Conservation (phyloP, 345 rosid genomes). For the Trapa incisa region DNA sequence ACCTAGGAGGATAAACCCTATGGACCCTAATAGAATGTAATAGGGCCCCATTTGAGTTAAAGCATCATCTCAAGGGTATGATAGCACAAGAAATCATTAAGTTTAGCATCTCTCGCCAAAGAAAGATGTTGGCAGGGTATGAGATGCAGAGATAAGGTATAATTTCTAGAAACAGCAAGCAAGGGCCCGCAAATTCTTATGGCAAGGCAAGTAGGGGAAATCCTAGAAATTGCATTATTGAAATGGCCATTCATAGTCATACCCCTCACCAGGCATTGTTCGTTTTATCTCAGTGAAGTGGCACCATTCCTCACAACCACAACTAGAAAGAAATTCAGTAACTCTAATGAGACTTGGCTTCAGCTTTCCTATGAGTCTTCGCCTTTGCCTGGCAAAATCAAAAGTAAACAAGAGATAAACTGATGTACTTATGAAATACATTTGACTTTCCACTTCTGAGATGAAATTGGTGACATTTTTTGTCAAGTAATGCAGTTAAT, state of each 20-base stretch:
- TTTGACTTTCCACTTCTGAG: neutral
- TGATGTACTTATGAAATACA: neutral
- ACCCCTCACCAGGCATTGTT: neutral
- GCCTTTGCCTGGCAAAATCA: constrained; percentile 16
- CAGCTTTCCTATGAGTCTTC: constrained; percentile 44
- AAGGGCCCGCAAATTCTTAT: neutral
- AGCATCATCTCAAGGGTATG: too few relatives aligned
- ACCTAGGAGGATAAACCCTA: too few relatives aligned
- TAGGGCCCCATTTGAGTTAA: too few relatives aligned
- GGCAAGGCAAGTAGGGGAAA: neutral
- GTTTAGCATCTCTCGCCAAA: neutral
- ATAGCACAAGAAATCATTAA: too few relatives aligned
- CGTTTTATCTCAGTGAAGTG: neutral
- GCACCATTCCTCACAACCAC: constrained; percentile 1
- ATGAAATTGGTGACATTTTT: neutral
- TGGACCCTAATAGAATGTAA: too few relatives aligned
- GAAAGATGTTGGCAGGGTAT: neutral
- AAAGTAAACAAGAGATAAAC: neutral
- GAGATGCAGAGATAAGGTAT: neutral
- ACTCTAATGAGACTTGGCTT: constrained; percentile 29
- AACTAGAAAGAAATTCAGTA: neutral
- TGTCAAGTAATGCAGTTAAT: neutral
- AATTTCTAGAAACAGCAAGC: constrained; percentile 4
- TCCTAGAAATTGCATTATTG: constrained; percentile 10
- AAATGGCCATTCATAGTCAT: neutral